Base-by-base conservation (phyloP, 73 alveolate genomes). In the Paramecium octaurelia region DNA sequence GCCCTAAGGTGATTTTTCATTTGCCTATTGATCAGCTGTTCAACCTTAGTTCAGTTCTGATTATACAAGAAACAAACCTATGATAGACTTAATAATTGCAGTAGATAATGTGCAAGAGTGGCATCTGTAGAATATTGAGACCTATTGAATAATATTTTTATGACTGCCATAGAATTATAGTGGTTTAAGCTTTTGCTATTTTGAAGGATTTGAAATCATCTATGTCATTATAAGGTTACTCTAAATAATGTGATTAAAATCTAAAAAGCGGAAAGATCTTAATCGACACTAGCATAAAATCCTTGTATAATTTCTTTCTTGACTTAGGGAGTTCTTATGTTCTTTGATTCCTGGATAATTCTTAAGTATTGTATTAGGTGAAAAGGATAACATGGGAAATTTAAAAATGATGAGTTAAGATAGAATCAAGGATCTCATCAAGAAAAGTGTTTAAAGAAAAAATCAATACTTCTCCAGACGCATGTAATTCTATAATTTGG, bases 21-120 rank as follows among this genome's bases (percentile, higher is more conserved):
- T 71, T 89, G 92, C 84, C n/a, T 89, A 89, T 89, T 92, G 94
- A 6, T 89, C 92, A 12, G 94, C 89, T 70, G 86, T 89, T 3
- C 76, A 59, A 40, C 46, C 69, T 18, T 89, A 89, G 71, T 40
- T 64, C 20, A 64, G 60, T 89, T 71, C 64, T 68, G 89, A 64
- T 42, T 87, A 89, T 29, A 68, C 86, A 14, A 38, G 71, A 44
- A 46, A 89, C 14, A 70, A 58, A 40, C 86, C 92, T 12, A 88
- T 69, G 94, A 88, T 88, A 3, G 91, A 88, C 70, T 38, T 88
- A 35, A 88, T 88, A 40, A 44, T 88, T 70, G 85, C 85, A 16
- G 91, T 88, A 10, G 35, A 88, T 69, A 64, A 88, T 71, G 60
- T 85, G 18, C 60, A 89, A 29, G 84, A 69, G 18, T 89, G 94